Evolutionary conservation across 805 yeast genomes (phyloP).

Genomic region (Sugiyamaella smithiae): DNA sequence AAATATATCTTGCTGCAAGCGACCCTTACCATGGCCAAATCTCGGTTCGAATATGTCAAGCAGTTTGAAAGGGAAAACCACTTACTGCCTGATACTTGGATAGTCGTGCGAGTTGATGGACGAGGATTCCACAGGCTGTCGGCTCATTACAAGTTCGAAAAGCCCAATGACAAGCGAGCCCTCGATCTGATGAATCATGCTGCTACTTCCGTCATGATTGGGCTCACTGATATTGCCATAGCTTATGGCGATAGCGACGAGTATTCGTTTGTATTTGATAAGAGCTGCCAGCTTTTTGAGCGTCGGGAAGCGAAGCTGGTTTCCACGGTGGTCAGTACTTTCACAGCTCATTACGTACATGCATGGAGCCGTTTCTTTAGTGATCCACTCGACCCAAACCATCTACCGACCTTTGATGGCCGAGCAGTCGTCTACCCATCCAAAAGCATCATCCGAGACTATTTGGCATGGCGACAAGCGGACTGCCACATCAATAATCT

Average conservation of each 20-base stretch:
- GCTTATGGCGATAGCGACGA: conserved; percentile 98
- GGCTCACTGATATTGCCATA: conserved; percentile 67
- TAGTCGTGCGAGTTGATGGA: conserved; percentile 88
- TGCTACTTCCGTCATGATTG: conserved; percentile 61
- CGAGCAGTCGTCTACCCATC: conserved; percentile 86
- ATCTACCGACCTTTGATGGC: conserved; percentile 86
- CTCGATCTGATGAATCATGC: conserved; percentile 76
- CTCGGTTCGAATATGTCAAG: conserved; percentile 77
- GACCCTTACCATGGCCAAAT: conserved; percentile 3
- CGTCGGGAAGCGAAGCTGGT: conserved; percentile 79
- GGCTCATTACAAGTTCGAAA: conserved; percentile 64
- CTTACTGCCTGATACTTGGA: conserved; percentile 74
- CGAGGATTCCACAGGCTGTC: conserved; percentile 90
- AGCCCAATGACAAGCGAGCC: conserved; percentile 86
- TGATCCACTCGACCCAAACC: conserved; percentile 43
- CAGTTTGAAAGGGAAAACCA: conserved; percentile 70
- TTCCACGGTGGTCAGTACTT: conserved; percentile 76
- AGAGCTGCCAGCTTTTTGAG: conserved; percentile 67
- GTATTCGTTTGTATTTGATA: conserved; percentile 73
- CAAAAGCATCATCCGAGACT: conserved; percentile 60
- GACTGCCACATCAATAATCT: conserved; percentile 93
- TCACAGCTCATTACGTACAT: conserved; percentile 70
- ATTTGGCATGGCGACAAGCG: conserved; percentile 91
- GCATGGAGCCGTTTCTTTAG: conserved; percentile 65
- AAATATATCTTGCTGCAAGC: no score